Evolutionary conservation across 768 basidiomycete genomes (phyloP).

Genomic region (Psilocybe subaeruginosa): DNA sequence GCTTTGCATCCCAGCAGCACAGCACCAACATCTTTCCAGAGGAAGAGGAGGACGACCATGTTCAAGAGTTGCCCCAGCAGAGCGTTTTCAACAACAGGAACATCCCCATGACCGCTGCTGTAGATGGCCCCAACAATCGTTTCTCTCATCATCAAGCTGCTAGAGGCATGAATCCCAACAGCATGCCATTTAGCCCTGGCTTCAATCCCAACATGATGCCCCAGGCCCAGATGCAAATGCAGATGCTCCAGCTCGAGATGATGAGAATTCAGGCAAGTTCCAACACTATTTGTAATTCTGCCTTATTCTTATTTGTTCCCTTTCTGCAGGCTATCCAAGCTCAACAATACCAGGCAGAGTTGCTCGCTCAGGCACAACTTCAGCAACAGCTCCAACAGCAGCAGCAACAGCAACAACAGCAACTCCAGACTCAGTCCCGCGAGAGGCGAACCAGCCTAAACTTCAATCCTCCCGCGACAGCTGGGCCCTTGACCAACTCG

Average conservation of each 20-base stretch:
- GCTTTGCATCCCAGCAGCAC: conserved; percentile 49
- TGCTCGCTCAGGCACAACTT: conserved; percentile 60
- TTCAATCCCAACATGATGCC: conserved; percentile 48
- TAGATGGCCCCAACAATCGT: conserved; percentile 67
- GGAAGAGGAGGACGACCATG: conserved; percentile 65
- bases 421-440: conserved; percentile 39
- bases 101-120: conserved; percentile 69
- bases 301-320: conserved; percentile 18
- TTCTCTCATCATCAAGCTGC: conserved; percentile 65
- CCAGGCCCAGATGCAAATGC: conserved; percentile 68
- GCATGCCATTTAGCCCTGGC: conserved; percentile 56
- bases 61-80: conserved; percentile 54
- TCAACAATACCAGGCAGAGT: conserved; percentile 76
- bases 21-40: conserved; percentile 46
- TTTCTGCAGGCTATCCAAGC: conserved; percentile 61
- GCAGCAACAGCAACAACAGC: conserved; percentile 29
- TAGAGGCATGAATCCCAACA: conserved; percentile 56
- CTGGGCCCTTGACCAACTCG: conserved; percentile 64
- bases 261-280: conserved; percentile 73
- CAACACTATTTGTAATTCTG: conserved; percentile 3
- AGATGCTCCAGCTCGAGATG: conserved; percentile 85
- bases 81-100: conserved; percentile 52
- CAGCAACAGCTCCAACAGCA: conserved; percentile 25
- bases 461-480: conserved; percentile 67
- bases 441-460: conserved; percentile 50